Evolutionary conservation across 371 early-diverging fungal species (phyloP), one percentile per base, ranked within the genome.

Genomic region (Mortierella sp.): DNA sequence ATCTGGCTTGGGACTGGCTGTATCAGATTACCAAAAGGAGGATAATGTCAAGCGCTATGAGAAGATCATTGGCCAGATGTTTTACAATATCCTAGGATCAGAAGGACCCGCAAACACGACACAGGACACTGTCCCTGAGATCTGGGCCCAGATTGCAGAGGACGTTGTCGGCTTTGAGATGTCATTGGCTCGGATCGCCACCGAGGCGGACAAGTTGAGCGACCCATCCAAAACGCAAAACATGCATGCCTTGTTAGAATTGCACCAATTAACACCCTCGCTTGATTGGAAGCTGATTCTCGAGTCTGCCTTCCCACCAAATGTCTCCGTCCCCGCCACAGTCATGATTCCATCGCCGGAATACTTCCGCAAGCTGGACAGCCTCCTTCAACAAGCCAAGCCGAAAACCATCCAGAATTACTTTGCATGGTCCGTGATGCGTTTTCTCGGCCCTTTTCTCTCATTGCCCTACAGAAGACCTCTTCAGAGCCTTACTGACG

Each of bases 271-370:
- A 1, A 56, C 78, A 1, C 83, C 88, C 8, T 47, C 49, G 6
- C 46, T 89, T 39, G 81, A 83, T 48, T 87, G 87, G 87, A 57
- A 61, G 4, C 31, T 75, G 1, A 70, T 82, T 26, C 54, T 87
- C 17, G 51, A 64, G 19, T 62, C 73, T 23, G 50, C 81, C n/a
- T 52, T 82, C 5, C 83, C 82, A 0, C 14, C 62, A 0, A 67
- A 54, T 15, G 61, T 69, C 4, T 70, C 76, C 28, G 52, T 62
- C 43, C 80, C 82, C 1, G 42, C 64, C 2, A 62, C 62, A n/a
- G 15, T 87, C 5, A 48, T 81, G 15, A 64, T 83, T 2, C 50
- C 58, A 1, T 78, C 82, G 4, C 83, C 84, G 7, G 39, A 56
- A 0, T 88, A 70, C 56, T 42, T 84, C 23, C 44, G 57, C 17